A percentile compares a stretch with the other conserved stretches of the same genome.
Evolutionary conservation across 2,329 filamentous ascomycete species (phyloP).

Genomic region (Botrytis fabae): DNA sequence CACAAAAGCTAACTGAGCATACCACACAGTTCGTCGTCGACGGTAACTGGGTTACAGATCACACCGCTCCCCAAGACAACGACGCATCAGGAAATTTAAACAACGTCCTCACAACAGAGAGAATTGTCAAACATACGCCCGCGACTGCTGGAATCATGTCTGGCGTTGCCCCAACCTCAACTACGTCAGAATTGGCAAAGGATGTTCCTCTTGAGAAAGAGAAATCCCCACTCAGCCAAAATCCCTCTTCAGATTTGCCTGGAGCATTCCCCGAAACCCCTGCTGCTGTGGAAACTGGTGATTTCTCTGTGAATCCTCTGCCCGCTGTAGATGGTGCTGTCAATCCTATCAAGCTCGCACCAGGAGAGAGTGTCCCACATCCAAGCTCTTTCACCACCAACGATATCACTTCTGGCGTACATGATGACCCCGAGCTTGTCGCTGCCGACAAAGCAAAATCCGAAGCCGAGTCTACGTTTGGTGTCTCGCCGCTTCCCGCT

Average conservation of each 20-base stretch:
- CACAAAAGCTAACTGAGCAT: constrained; percentile 24
- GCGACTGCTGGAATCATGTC: constrained; percentile 57
- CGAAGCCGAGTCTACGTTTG: constrained; percentile 49
- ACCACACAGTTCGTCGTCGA: constrained; percentile 83
- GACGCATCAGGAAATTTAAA: constrained; percentile 85
- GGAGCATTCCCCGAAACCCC: constrained; percentile 76
- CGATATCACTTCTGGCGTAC: constrained; percentile 70
- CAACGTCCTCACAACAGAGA: constrained; percentile 80
- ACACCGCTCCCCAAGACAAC: constrained; percentile 75
- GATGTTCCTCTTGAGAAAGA: constrained; percentile 60
- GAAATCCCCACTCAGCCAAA: constrained; percentile 35
- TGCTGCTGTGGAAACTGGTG: constrained; percentile 46
- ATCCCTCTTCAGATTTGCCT: constrained; percentile 53
- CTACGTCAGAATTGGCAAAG: constrained; percentile 69
- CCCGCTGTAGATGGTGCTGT: constrained; percentile 64
- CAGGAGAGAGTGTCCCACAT: constrained; percentile 79
- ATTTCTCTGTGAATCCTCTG: constrained; percentile 57
- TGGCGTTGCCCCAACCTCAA: constrained; percentile 67
- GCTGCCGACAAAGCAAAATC: constrained; percentile 47
- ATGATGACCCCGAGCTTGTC: constrained; percentile 78
- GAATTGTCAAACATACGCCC: constrained; percentile 57
- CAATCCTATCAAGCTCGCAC: constrained; percentile 78
- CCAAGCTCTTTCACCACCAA: constrained; percentile 63
- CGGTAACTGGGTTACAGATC: constrained; percentile 84
- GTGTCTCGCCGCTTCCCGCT: constrained; percentile 63